Evolutionary conservation across 352 stramenopile species (phyloP).

Genomic region (Globisporangium emineosum): DNA sequence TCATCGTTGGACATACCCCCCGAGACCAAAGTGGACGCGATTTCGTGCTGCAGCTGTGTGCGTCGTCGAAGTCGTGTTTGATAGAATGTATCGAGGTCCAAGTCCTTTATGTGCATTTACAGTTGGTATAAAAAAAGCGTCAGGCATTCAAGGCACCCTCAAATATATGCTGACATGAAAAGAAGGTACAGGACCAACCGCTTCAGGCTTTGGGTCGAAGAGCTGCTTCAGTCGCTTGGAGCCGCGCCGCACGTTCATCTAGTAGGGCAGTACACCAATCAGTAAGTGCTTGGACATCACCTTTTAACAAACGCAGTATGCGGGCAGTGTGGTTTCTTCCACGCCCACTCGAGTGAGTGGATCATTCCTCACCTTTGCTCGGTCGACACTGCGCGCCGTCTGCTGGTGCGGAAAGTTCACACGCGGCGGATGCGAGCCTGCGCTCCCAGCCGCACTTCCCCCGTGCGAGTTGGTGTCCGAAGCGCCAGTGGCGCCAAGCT

Average conservation of each 20-base stretch:
- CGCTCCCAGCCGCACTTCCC: not conserved
- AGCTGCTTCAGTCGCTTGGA: slow-evolving; percentile 27
- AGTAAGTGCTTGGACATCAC: not conserved
- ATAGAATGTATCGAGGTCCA: slow-evolving; percentile 62
- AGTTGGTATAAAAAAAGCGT: too few relatives aligned
- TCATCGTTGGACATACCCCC: slow-evolving; percentile 26
- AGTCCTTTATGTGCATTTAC: too few relatives aligned
- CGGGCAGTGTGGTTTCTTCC: not conserved
- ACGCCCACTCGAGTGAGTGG: too few relatives aligned
- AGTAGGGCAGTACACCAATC: not conserved
- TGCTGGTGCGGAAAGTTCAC: not conserved
- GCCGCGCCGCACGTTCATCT: slow-evolving; percentile 32
- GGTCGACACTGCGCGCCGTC: slow-evolving; percentile 18
- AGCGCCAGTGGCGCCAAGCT: not conserved
- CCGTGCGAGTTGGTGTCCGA: not conserved
- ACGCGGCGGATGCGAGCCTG: not conserved
- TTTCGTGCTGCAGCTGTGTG: slow-evolving; percentile 52
- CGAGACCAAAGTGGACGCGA: slow-evolving; percentile 36
- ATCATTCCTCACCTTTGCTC: slow-evolving; percentile 19
- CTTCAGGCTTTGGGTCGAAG: slow-evolving; percentile 23
- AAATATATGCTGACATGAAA: not conserved
- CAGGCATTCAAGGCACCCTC: too few relatives aligned
- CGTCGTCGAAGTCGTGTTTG: slow-evolving; percentile 43
- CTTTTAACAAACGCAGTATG: not conserved
- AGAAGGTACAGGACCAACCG: slow-evolving; percentile 13